Base-by-base conservation (phyloP, 768 basidiomycete species). In the Boletus barrowsii region DNA sequence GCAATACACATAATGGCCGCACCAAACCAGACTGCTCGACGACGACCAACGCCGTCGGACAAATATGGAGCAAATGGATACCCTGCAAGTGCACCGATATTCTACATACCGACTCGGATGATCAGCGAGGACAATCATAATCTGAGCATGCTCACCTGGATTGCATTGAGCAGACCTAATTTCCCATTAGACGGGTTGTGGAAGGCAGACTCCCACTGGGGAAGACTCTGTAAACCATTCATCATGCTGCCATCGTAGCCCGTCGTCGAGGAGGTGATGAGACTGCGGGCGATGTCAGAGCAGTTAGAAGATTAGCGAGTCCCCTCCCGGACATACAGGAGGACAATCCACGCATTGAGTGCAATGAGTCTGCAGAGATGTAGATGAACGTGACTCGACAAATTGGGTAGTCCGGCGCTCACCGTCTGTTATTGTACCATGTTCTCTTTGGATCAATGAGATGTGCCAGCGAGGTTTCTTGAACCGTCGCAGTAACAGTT, bases 351-450 rank as follows among this genome's bases (percentile, higher is more conserved):
- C 22, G 72, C 79, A 64, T 90, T 81, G 60, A 89, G 81, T 39
- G 61, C 49, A 51, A 88, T 83, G 61, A 87, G 64, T 54, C 86
- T 86, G 51, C 35, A n/a, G 37, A 32, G 30, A 35, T 45, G 42
- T 42, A 14, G 26, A 29, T 56, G 50, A 46, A 51, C 13, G 10
- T 8, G 29, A 29, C 4, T 15, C 15, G 24, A 8, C 26, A 37
- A n/a, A 35, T 35, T 1, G 24, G 42, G 18, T 26, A 10, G 5
- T 14, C 7, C 6, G 17, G 53, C 10, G 55, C 75, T n/a, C 62
- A 84, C 84, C 87, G 76, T 68, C 69, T 80, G 76, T 90, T 89
- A 73, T 84, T 88, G 72, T 86, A 87, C 88, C 88, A 90, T 64
- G 75, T 87, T 66, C 83, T 75, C 55, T 67, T 80, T 10, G 84